These are phyloP conservation scores for Hemileccinum impolitum DNA, from an alignment of 768 basidiomycete genomes.

Conservation along the genomic window DNA sequence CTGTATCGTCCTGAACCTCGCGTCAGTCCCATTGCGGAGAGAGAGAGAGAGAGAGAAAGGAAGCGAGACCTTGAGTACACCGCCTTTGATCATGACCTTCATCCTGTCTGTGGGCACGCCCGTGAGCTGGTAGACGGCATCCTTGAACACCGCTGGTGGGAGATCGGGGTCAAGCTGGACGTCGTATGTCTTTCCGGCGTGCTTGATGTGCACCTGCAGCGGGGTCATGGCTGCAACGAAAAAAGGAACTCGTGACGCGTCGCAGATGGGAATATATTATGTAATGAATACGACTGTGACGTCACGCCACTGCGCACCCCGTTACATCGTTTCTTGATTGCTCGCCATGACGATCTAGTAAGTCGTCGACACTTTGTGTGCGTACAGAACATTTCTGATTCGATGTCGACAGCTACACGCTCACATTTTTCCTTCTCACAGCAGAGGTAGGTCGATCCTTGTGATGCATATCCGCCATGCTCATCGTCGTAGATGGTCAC, in stretches of 20 bases:
- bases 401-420: conserved; percentile 52
- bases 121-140: conserved; percentile 73
- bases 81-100: conserved; percentile 97
- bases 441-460: conserved; percentile 50
- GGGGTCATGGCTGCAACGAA: conserved; percentile 53
- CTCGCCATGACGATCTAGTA: conserved; percentile 49
- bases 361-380: background rate
- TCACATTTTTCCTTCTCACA: conserved; percentile 79
- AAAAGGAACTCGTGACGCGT: conserved; percentile 19
- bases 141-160: conserved; percentile 74
- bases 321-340: too few species aligned
- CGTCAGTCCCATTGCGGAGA: background rate
- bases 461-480: background rate
- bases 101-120: conserved; percentile 89
- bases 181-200: conserved; percentile 76
- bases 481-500: conserved; percentile 58
- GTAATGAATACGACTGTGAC: conserved; percentile 21
- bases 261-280: conserved; percentile 31
- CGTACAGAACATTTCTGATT: too few species aligned
- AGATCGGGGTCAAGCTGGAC: conserved; percentile 70
- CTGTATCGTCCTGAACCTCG: conserved; percentile 69
- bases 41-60: too few species aligned
- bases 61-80: conserved; percentile 71
- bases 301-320: conserved; percentile 28
- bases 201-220: conserved; percentile 81